phyloP scores from a whole-genome alignment of 345 rosid genomes.

The Euphorbia peplus region DNA sequence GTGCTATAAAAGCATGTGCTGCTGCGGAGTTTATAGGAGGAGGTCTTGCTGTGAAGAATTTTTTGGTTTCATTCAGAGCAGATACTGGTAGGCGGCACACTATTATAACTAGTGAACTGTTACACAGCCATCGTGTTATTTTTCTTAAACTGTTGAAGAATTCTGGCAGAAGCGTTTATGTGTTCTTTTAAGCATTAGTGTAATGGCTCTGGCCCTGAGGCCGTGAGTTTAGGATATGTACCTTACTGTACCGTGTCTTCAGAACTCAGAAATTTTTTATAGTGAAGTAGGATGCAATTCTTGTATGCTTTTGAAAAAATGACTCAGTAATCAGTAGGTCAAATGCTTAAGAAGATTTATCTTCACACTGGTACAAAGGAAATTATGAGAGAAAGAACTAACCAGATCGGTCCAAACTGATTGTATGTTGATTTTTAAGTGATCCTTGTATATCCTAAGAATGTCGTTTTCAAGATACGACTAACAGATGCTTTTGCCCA shows the following conservation, averaged over 20 bases:
- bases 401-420: neutral
- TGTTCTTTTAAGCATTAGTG: neutral
- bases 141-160: neutral
- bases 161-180: neutral
- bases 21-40: constrained; percentile 7
- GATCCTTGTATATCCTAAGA: neutral
- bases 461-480: neutral
- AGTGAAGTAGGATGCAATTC: neutral
- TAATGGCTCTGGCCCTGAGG: neutral
- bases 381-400: neutral
- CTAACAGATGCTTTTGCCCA: neutral
- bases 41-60: constrained; percentile 5
- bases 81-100: neutral
- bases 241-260: neutral
- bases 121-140: neutral
- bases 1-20: constrained; percentile 6
- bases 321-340: neutral
- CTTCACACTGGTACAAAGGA: neutral
- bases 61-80: constrained; percentile 3
- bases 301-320: neutral
- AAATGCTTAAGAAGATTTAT: neutral
- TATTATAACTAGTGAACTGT: neutral
- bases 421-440: neutral
- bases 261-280: neutral
- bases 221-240: neutral